Evolutionary conservation across 306 rosid genomes (phyloP), one percentile per base, ranked within the genome.

Genomic region (Cucumis cinereus): DNA sequence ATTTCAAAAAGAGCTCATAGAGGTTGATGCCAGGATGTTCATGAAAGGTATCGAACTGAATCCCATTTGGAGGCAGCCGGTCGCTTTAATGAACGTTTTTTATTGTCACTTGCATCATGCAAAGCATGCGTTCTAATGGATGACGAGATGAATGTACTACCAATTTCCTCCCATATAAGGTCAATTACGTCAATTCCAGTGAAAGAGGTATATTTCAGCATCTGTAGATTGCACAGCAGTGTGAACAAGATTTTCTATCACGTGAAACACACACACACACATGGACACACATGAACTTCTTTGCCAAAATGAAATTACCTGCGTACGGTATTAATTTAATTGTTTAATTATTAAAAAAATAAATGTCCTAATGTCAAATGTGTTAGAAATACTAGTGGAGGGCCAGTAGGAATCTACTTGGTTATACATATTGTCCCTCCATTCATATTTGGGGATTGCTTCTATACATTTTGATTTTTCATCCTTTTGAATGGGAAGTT

Each of bases 41-140:
- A 94, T 28, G 93, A 89, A 33, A 88, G 99, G 75, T 94, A 87
- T 85, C 89, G 97, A 83, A 94, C 99, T 33, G 99, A 94, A 81
- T 92, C 99, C 33, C 99, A 94, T 81, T 77, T 88, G 36, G 89
- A 89, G 81, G 86, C 96, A 70, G 23, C 91, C 78, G 90, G 90
- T 53, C 95, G 99, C 33, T 94, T 94, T 79, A 94, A 94, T 82
- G 99, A 94, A 74, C 97, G 99, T 55, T 94, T 94, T 84, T 84
- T 94, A 77, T 83, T 94, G 67, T 94, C 99, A 15, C 81, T 92
- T 74, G 97, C 97, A 38, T 94, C 96, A 7, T 90, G 97, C 81
- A 94, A 85, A 87, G 85, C 96, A 7, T 94, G 96, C 30, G 90
- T 89, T 47, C 89, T 90, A 70, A 92, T 94, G 96, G 97, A 92